Base-by-base conservation (phyloP, 805 yeast species). In the Ogataea polymorpha region DNA sequence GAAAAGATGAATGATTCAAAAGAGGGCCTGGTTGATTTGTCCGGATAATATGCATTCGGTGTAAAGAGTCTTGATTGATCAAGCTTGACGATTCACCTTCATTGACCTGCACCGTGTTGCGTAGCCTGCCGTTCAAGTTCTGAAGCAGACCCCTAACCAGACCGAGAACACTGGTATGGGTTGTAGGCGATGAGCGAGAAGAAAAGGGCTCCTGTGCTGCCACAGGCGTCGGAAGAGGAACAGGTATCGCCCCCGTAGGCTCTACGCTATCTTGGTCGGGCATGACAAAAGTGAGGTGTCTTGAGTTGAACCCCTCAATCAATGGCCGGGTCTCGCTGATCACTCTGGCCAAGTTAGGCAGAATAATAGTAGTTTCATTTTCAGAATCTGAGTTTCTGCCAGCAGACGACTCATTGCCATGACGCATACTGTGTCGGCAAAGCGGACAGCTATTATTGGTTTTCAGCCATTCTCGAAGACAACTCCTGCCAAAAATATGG, bases 401-500 rank as follows among this genome's bases (percentile, higher is more conserved):
- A n/a, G 41, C 32, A 17, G 45, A 20, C 15, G 40, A 50, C 39
- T 60, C 67, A 28, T 35, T 37, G 5, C 40, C 30, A 13, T 61
- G 53, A 41, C 71, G 70, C 45, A 83, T 66, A 15, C 72, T 66
- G 13, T 68, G 68, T 43, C 98, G 78, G 59, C 99, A 91, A 34
- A 91, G 63, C 0, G 99, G 99, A 59, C 98, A 90, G 2, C 87
- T 77, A 23, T 77, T 74, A 53, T 84, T 80, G 17, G 75, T 66
- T 45, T 73, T 75, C 37, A 91, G 74, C 99, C 99, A 91, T 52
- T 83, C 86, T 43, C 71, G 75, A 17, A 89, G 67, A 66, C 99
- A 91, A n/a, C 77, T 74, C 46, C 80, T 73, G 6, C 99, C 98
- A 68, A 93, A 91, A 0, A 80, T 58, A 57, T 91, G 99, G 7